Percentiles rank a stretch among this genome's conserved stretches.
These are phyloP conservation scores for Datisca glomerata DNA, from an alignment of 306 rosid species.

Conservation along the genomic window DNA sequence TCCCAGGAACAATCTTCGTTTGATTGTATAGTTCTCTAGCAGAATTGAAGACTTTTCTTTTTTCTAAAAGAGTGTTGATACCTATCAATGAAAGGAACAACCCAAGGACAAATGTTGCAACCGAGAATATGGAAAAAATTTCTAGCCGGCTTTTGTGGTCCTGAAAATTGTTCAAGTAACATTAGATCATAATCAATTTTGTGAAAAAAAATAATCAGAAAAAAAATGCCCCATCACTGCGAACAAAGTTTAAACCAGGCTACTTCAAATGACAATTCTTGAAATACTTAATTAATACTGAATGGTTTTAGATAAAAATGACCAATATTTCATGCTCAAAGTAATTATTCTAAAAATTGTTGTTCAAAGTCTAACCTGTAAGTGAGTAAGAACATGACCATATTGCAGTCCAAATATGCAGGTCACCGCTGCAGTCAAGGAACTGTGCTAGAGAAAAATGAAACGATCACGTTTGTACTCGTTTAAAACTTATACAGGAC, in stretches of 20 bases:
- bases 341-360: neutral
- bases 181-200: conserved; percentile 7
- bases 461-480: no score
- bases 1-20: neutral
- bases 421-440: conserved; percentile 76
- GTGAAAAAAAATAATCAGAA: neutral
- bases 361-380: conserved; percentile 40
- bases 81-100: conserved; percentile 38
- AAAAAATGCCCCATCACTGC: neutral
- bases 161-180: conserved; percentile 26
- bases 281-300: neutral
- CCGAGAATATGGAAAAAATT: conserved; percentile 46
- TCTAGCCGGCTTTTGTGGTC: conserved; percentile 61
- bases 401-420: conserved; percentile 93
- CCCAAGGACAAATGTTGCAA: conserved; percentile 39
- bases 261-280: neutral
- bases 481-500: no score
- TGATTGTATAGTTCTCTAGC: neutral
- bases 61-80: conserved; percentile 11
- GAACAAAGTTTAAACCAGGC: neutral
- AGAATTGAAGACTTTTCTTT: neutral
- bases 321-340: neutral
- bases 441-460: no score
- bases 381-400: conserved; percentile 71
- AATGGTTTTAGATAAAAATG: neutral